Evolutionary conservation across 257 asterid genomes (phyloP), one percentile per base, ranked within the genome.

Genomic region (Agastache rugosa): DNA sequence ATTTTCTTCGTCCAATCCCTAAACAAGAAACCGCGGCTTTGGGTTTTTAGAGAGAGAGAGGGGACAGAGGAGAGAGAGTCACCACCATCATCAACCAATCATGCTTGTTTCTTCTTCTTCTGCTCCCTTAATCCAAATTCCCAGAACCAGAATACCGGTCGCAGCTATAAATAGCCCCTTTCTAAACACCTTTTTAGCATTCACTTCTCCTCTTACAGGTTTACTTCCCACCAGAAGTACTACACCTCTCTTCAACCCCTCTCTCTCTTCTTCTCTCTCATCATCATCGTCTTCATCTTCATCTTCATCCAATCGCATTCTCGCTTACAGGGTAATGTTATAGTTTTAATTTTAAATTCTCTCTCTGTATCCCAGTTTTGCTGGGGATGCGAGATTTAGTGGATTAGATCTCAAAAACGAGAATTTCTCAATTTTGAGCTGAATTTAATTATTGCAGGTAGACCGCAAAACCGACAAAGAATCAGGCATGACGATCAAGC

Each of bases 401-500:
- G 11, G 17, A 5, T 23, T 37, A 31, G 53, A 59, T 39, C 15
- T 3, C 53, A 0, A 1, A 34, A 34, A 45, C 14, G 15, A 1
- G 20, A 15, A 4, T 51, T 51, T 58, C 64, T 25, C 12, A 27
- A 27, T 27, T 17, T 58, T 59, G 56, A 19, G 64, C 63, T 56
- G 34, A 58, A n/a, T 41, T 63, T 53, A 39, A 1, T 39, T 39
- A 6, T 67, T 55, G 69, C 80, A 78, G 58, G 67, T 68, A 56
- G 77, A 50, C 23, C 45, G 27, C 0, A 51, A 42, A 47, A 2
- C 66, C 27, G 12, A 11, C 3, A 48, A 56, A 53, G 74, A 64
- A 41, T 60, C 78, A 41, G 74, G 23, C 69, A 85, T 85, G 90
- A 85, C 90, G 25, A 85, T 85, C 56, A 85, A 83, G 59, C 87